These are phyloP conservation scores for Metschnikowia baotianmanensis DNA, from an alignment of 805 yeast genomes.

Conservation along the genomic window DNA sequence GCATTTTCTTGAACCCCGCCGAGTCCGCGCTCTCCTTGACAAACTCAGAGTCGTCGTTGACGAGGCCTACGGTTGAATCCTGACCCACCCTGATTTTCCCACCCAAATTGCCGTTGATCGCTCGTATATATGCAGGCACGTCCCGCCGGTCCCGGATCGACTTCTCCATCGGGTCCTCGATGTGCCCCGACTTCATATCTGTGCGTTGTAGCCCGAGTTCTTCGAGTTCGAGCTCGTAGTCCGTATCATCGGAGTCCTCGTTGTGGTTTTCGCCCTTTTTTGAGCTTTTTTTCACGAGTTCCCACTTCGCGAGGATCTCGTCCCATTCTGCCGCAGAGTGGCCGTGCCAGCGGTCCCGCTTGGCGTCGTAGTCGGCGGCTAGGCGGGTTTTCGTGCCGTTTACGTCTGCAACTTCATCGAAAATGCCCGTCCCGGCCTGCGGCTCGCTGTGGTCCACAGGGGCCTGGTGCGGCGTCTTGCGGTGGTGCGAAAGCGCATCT, in stretches of 20 bases:
- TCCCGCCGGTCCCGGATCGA: constrained; percentile 68
- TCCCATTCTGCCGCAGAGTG: constrained; percentile 64
- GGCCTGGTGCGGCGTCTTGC: constrained; percentile 39
- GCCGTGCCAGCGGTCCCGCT: constrained; percentile 82
- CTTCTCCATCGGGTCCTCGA: constrained; percentile 39
- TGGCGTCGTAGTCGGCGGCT: constrained; percentile 58
- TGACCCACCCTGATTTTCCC: constrained; percentile 37
- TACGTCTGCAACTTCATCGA: constrained; percentile 34
- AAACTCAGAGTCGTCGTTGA: constrained; percentile 18
- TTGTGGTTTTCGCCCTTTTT: constrained; percentile 2
- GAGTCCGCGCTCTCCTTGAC: constrained; percentile 50
- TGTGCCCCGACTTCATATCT: constrained; percentile 24
- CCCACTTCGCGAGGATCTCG: constrained; percentile 47
- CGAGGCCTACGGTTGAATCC: constrained; percentile 26
- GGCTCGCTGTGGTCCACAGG: constrained; percentile 49
- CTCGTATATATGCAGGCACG: constrained; percentile 62
- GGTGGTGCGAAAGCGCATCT: constrained; percentile 59
- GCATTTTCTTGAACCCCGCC: constrained; percentile 46
- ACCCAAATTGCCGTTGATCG: constrained; percentile 31
- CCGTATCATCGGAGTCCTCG: constrained; percentile 36
- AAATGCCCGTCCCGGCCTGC: constrained; percentile 54
- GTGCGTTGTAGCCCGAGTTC: constrained; percentile 32
- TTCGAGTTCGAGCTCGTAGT: constrained; percentile 38
- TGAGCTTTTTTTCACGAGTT: constrained; percentile 21
- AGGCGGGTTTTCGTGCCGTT: constrained; percentile 20